phyloP scores from a whole-genome alignment of 2,329 filamentous ascomycete species.

The Ophiosphaerella narmari region DNA sequence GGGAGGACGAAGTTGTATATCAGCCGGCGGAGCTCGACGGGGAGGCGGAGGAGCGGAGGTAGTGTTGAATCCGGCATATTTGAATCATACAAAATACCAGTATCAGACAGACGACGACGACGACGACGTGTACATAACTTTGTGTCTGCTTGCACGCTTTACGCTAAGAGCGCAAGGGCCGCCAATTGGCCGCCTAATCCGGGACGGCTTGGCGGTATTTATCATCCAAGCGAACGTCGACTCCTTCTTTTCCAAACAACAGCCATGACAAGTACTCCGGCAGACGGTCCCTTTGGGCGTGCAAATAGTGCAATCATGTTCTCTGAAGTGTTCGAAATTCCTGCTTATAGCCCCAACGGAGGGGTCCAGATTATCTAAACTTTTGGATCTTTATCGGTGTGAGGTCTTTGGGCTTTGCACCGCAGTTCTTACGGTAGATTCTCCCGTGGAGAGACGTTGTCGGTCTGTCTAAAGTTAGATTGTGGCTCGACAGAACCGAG shows the following conservation, averaged over 20 bases:
- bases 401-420: constrained; percentile 33
- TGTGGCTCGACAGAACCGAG: not conserved
- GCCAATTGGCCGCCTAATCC: constrained; percentile 23
- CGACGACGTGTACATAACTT: too few species aligned
- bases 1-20: constrained; percentile 52
- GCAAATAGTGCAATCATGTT: constrained; percentile 17
- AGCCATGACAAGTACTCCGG: constrained; percentile 33
- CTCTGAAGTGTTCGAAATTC: constrained; percentile 31
- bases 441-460: not conserved
- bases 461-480: not conserved
- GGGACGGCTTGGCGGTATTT: constrained; percentile 22
- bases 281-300: constrained; percentile 33
- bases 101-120: too few species aligned
- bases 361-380: constrained; percentile 56
- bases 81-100: too few species aligned
- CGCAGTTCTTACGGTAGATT: constrained; percentile 8
- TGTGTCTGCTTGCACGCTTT: not conserved
- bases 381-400: constrained; percentile 30
- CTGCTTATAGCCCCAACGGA: constrained; percentile 58
- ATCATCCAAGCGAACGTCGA: constrained; percentile 19
- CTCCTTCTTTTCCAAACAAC: constrained; percentile 32
- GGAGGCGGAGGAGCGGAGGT: constrained; percentile 43
- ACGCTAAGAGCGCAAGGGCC: not conserved
- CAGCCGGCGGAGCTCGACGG: constrained; percentile 51
- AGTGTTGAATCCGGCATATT: too few species aligned